A percentile compares a stretch with the other conserved stretches of the same genome.
Conservation (phyloP, 306 rosid species). For the Cyclanthera cordifolia region DNA sequence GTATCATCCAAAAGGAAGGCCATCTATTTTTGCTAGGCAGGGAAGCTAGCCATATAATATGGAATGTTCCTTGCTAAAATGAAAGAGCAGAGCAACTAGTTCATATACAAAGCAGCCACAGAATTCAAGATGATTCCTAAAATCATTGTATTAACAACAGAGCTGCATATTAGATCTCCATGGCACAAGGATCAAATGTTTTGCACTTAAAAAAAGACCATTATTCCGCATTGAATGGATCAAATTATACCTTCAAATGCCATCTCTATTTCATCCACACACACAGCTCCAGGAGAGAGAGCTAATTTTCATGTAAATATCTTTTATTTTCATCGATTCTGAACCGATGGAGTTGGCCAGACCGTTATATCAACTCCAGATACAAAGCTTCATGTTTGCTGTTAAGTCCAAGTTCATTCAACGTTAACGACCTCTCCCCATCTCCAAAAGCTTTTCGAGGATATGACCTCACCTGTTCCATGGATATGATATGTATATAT, state of each 20-base stretch:
- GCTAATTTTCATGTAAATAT: slow-evolving; percentile 10
- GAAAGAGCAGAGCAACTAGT: neutral
- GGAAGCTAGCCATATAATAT: neutral
- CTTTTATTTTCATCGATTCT: neutral
- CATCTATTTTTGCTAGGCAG: neutral
- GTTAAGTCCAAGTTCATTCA: slow-evolving; percentile 67
- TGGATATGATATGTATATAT: neutral
- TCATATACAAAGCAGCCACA: slow-evolving; percentile 11
- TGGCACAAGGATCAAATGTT: slow-evolving; percentile 3
- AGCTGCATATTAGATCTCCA: neutral
- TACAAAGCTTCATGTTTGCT: slow-evolving; percentile 89
- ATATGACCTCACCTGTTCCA: slow-evolving; percentile 76
- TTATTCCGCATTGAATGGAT: slow-evolving; percentile 1
- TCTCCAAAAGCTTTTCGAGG: slow-evolving; percentile 74
- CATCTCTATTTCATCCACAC: slow-evolving; percentile 6
- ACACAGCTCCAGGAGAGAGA: slow-evolving; percentile 3
- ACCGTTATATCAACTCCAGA: slow-evolving; percentile 50
- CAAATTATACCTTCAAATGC: slow-evolving; percentile 10
- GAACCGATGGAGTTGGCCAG: neutral
- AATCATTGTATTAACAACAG: slow-evolving; percentile 4
- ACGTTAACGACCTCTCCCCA: slow-evolving; percentile 47
- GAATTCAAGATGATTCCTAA: neutral
- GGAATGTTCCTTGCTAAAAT: neutral
- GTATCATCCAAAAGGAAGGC: neutral
- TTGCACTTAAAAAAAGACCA: slow-evolving; percentile 8